phyloP scores from a whole-genome alignment of 2,329 filamentous ascomycete genomes.

The Leptographium wingfieldii region DNA sequence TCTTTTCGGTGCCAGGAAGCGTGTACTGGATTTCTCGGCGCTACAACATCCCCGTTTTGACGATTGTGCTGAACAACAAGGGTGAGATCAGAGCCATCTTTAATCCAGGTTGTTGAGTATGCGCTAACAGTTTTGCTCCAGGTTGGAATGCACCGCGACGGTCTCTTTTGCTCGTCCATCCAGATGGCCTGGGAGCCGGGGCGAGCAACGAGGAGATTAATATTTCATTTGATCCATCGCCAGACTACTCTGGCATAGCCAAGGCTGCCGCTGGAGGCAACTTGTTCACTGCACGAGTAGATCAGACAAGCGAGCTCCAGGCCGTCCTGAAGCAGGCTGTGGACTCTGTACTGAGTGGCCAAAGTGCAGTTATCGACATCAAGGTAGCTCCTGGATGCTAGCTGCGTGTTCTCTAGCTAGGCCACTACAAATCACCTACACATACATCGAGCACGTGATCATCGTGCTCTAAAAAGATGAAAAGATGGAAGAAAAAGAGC shows the following conservation, averaged over 20 bases:
- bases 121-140: slow-evolving; percentile 8
- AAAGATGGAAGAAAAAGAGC: too few relatives aligned
- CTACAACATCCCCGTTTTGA: slow-evolving; percentile 34
- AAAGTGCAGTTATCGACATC: slow-evolving; percentile 40
- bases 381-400: slow-evolving; percentile 28
- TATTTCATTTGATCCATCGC: slow-evolving; percentile 45
- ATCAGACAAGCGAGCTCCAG: slow-evolving; percentile 33
- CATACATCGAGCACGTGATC: too few relatives aligned
- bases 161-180: slow-evolving; percentile 45
- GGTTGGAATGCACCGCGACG: slow-evolving; percentile 49
- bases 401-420: not conserved
- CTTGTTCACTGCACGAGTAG: slow-evolving; percentile 35
- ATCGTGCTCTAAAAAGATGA: too few relatives aligned
- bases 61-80: slow-evolving; percentile 37
- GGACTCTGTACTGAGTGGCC: slow-evolving; percentile 34
- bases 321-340: slow-evolving; percentile 36
- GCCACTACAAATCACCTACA: not conserved
- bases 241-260: slow-evolving; percentile 47
- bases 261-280: slow-evolving; percentile 45
- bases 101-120: not conserved
- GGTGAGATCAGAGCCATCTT: slow-evolving; percentile 20
- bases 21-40: slow-evolving; percentile 36
- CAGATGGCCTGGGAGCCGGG: slow-evolving; percentile 39
- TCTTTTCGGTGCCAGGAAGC: slow-evolving; percentile 34
- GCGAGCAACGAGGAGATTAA: slow-evolving; percentile 51